phyloP scores from a whole-genome alignment of 2,329 filamentous ascomycete genomes.

The Sporothrix phasma region DNA sequence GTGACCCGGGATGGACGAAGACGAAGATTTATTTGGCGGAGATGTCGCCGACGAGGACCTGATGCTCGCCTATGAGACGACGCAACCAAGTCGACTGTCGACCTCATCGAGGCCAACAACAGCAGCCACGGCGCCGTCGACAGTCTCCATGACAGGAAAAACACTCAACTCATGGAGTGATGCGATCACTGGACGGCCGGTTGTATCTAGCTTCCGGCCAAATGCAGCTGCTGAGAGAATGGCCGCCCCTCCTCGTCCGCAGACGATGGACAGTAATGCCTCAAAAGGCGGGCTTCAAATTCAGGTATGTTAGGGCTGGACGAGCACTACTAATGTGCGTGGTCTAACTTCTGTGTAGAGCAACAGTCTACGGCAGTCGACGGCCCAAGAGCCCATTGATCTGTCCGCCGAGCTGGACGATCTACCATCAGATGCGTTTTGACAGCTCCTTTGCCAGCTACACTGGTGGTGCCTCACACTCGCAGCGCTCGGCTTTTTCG shows the following conservation, averaged over 20 bases:
- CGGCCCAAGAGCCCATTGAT: not conserved
- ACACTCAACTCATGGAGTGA: not conserved
- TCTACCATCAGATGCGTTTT: slow-evolving; percentile 58
- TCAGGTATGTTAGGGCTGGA: not conserved
- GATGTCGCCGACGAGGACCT: slow-evolving; percentile 58
- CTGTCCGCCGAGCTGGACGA: slow-evolving; percentile 36
- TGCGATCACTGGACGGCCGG: not conserved
- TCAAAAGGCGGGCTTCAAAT: not conserved
- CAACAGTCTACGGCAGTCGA: not conserved
- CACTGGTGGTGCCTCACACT: slow-evolving; percentile 1
- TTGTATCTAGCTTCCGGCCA: not conserved
- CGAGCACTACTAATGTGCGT: not conserved
- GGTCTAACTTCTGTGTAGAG: not conserved
- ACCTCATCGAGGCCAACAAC: not conserved
- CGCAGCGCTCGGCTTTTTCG: slow-evolving; percentile 18
- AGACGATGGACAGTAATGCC: not conserved
- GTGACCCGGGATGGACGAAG: slow-evolving; percentile 33
- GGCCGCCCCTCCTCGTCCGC: not conserved
- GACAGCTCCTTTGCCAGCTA: slow-evolving; percentile 43
- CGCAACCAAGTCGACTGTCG: slow-evolving; percentile 7
- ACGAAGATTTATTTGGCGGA: slow-evolving; percentile 48
- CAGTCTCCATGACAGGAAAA: not conserved
- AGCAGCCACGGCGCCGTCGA: not conserved
- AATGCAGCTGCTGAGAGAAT: not conserved
- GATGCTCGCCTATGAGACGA: slow-evolving; percentile 40